phyloP scores from a whole-genome alignment of 768 basidiomycete genomes.

The Auricularia auricula-judae region DNA sequence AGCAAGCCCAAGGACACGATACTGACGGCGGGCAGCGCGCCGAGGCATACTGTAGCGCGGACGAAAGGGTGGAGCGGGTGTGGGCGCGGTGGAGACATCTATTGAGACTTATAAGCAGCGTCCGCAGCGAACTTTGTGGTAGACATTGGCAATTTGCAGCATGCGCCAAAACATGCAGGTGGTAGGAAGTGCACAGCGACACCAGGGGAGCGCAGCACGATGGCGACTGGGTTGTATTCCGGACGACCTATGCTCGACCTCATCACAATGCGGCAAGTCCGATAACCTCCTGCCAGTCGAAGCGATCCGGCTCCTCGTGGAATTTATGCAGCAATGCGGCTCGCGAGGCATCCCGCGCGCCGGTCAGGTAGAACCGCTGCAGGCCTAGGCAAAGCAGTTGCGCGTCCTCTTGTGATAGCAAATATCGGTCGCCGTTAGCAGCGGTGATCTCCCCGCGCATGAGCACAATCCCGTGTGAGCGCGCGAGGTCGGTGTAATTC shows the following conservation, averaged over 20 bases:
- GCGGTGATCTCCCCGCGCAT: slow-evolving; percentile 88
- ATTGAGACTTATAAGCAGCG: slow-evolving; percentile 34
- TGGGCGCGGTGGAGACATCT: slow-evolving; percentile 18
- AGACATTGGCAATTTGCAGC: slow-evolving; percentile 44
- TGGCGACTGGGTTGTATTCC: not conserved
- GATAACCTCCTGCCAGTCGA: slow-evolving; percentile 74
- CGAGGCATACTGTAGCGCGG: slow-evolving; percentile 31
- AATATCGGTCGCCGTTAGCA: slow-evolving; percentile 32
- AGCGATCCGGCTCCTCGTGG: slow-evolving; percentile 66
- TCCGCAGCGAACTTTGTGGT: slow-evolving; percentile 32
- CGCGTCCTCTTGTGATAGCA: slow-evolving; percentile 58
- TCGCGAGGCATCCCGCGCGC: slow-evolving; percentile 25
- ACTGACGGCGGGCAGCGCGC: slow-evolving; percentile 41
- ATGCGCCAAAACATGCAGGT: slow-evolving; percentile 22
- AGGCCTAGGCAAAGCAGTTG: slow-evolving; percentile 70
- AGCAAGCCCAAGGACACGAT: slow-evolving; percentile 55
- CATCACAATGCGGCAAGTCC: slow-evolving; percentile 22
- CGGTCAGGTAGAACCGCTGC: slow-evolving; percentile 80
- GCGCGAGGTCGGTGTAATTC: slow-evolving; percentile 79
- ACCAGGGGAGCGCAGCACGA: too few relatives aligned
- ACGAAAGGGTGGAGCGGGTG: slow-evolving; percentile 29
- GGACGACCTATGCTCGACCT: not conserved
- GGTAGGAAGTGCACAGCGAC: slow-evolving; percentile 26
- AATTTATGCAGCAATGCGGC: slow-evolving; percentile 53
- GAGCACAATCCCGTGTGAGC: slow-evolving; percentile 72